phyloP scores from a whole-genome alignment of 345 rosid genomes.

The rapeseed (Brassica napus) region Da-Ae NC_063442.1:32809501-32810000 shows the following conservation, averaged over 20 bases:
- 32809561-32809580: slow-evolving; percentile 60
- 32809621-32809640: slow-evolving; percentile 67
- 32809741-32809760: slow-evolving; percentile 46
- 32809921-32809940: slow-evolving; percentile 8
- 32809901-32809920: not conserved
- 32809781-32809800: slow-evolving; percentile 45
- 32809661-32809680: slow-evolving; percentile 66
- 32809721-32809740: slow-evolving; percentile 70
- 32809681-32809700: slow-evolving; percentile 59
- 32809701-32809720: slow-evolving; percentile 67
- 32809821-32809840: slow-evolving; percentile 45
- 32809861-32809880: slow-evolving; percentile 8
- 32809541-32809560: slow-evolving; percentile 68
- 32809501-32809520: slow-evolving; percentile 10
- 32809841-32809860: slow-evolving; percentile 42
- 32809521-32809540: slow-evolving; percentile 55
- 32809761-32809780: slow-evolving; percentile 52
- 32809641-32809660: slow-evolving; percentile 65
- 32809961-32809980: slow-evolving; percentile 1
- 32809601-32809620: slow-evolving; percentile 67
- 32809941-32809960: not conserved
- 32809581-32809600: slow-evolving; percentile 54
- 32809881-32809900: slow-evolving; percentile 21
- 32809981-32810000: not conserved
- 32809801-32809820: slow-evolving; percentile 36